Percentiles rank a stretch among this genome's conserved stretches.
Evolutionary conservation across 2,329 filamentous ascomycete species (phyloP).

Genomic region (Neofusicoccum umdonicola): DNA sequence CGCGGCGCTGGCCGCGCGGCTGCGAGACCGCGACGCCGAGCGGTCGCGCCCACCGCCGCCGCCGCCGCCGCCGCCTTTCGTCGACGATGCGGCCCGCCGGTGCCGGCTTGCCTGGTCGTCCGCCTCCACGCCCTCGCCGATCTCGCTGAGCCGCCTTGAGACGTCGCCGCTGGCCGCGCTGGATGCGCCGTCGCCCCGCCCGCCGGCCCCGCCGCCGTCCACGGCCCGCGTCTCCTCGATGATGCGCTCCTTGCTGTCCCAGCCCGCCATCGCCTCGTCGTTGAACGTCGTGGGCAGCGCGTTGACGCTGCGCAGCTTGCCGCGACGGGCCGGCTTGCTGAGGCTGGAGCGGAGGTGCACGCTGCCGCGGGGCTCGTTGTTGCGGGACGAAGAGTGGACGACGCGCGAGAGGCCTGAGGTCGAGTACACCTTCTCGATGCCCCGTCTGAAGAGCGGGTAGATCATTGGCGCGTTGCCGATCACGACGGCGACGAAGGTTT

Average conservation of each 20-base stretch:
- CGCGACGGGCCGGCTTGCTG: not conserved
- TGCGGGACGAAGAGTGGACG: not conserved
- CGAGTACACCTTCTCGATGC: not conserved
- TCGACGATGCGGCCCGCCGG: not conserved
- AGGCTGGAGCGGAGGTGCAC: not conserved
- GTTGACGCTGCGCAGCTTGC: not conserved
- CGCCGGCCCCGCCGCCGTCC: not conserved
- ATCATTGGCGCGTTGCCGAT: conserved; percentile 47
- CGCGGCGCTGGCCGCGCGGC: too few species aligned
- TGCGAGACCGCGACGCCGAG: too few species aligned
- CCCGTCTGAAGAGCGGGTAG: conserved; percentile 12
- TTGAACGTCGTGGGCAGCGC: not conserved
- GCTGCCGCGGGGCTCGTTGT: not conserved
- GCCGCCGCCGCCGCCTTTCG: too few species aligned
- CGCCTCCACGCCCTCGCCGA: not conserved
- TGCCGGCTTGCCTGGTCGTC: not conserved
- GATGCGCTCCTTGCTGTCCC: not conserved
- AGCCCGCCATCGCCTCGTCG: not conserved
- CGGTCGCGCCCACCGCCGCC: too few species aligned
- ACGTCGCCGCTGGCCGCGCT: not conserved
- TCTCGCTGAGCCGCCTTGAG: not conserved
- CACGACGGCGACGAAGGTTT: conserved; percentile 47
- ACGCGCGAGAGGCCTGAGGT: not conserved
- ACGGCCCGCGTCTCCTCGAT: not conserved
- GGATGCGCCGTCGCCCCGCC: not conserved